Base-by-base conservation (phyloP, 352 stramenopile species). In the Phytophthora kernoviae region DNA sequence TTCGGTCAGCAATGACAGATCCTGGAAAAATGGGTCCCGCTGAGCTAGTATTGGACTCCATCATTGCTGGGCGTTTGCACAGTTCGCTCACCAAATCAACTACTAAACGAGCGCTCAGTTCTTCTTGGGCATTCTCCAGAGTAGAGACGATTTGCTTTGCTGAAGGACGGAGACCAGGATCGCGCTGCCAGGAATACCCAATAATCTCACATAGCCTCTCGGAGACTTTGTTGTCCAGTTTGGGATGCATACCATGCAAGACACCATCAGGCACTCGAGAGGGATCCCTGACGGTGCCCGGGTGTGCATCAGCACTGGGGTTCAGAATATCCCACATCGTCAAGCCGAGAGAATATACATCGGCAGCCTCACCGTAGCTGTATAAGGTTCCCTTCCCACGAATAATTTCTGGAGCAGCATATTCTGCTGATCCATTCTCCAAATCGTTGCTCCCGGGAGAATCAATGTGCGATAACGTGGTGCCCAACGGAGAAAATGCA, bases 281-380 rank as follows among this genome's bases (percentile, higher is more conserved):
- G 3, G 24, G 24, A 3, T 75, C 76, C 27, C 54, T 55, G 10
- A 60, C 59, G 49, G 62, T 43, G 17, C 47, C 37, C 9, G 70
- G 72, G 40, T 65, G 87, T 44, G 76, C 83, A 1, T 83, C 67
- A 2, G 20, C 21, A 1, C 52, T 51, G 1, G 74, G 75, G 26
- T 86, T 57, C 11, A 87, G 52, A 26, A 88, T 84, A 54, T 87
- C 75, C 79, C 81, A 91, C 54, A 88, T 77, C 8, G 81, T 87
- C 21, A 88, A 58, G 5, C 54, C 79, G 32, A 89, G 68, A 34
- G 77, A 76, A 65, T 84, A 88, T 1, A 89, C 62, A 54, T 89
- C 77, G 2, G 70, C 63, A 5, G 73, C 71, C 40, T 87, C 77
- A 6, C 60, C 65, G 42, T 87, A 84, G 2, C 54, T 55, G 4